These are phyloP conservation scores for Solanum pinnatisectum DNA, from an alignment of 257 asterid species.

Conservation along the genomic window DNA sequence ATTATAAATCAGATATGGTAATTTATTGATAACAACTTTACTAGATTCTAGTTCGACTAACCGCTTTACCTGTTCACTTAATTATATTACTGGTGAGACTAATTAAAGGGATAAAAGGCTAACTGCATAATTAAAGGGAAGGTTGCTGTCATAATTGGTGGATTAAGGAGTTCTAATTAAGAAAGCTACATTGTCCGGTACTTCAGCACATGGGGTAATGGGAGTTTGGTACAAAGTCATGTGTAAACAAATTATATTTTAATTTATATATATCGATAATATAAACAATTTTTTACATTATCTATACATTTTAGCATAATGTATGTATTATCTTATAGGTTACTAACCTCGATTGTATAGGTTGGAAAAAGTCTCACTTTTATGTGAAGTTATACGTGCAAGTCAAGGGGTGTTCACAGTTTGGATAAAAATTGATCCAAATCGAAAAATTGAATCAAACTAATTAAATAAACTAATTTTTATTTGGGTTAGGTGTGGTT, in stretches of 20 bases:
- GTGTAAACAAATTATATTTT: background rate
- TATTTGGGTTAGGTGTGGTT: too few relatives aligned
- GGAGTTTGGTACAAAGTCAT: background rate
- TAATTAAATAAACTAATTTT: too few relatives aligned
- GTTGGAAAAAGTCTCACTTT: background rate
- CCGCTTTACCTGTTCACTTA: conserved; percentile 14
- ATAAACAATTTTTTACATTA: background rate
- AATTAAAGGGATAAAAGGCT: background rate
- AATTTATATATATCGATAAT: background rate
- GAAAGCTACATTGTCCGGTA: background rate
- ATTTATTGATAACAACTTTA: background rate
- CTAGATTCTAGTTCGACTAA: conserved; percentile 23
- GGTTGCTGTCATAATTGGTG: background rate
- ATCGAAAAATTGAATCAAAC: too few relatives aligned
- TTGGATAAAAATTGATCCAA: too few relatives aligned
- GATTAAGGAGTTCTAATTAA: background rate
- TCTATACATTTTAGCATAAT: background rate
- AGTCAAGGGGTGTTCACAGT: too few relatives aligned
- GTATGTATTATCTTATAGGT: background rate
- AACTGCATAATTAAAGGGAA: conserved; percentile 18
- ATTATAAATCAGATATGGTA: background rate
- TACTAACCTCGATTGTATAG: background rate
- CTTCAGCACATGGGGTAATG: background rate
- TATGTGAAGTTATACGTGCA: background rate
- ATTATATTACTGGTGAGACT: background rate